Evolutionary conservation across 345 rosid species (phyloP).

Genomic region (Erodium maritimum): DNA sequence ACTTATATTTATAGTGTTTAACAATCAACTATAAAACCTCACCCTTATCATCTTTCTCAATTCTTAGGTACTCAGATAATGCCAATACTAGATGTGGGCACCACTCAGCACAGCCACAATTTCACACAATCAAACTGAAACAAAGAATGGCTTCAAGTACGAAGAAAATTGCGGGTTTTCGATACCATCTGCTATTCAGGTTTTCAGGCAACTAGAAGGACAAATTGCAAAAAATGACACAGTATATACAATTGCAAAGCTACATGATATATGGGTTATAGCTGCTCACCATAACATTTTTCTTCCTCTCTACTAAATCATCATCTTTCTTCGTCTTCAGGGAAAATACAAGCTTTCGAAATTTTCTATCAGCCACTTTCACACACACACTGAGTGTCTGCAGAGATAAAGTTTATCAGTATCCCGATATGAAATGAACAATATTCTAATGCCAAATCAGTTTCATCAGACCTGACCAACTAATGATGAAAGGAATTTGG

Average conservation of each 20-base stretch:
- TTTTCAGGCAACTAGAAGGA: background rate
- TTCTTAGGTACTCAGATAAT: background rate
- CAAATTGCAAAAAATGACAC: background rate
- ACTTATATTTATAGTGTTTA: background rate
- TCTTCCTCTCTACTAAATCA: slow-evolving; percentile 57
- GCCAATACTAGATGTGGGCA: background rate
- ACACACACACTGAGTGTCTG: slow-evolving; percentile 67
- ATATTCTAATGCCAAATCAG: slow-evolving; percentile 6
- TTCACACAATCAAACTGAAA: too few species aligned
- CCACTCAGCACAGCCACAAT: background rate
- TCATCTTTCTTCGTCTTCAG: slow-evolving; percentile 73
- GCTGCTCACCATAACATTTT: slow-evolving; percentile 62
- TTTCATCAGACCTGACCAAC: slow-evolving; percentile 69
- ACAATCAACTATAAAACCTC: background rate
- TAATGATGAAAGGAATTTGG: slow-evolving; percentile 68
- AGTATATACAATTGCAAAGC: background rate
- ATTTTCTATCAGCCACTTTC: slow-evolving; percentile 44
- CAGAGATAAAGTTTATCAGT: slow-evolving; percentile 12
- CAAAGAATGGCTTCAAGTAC: too few species aligned
- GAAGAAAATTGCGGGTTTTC: background rate
- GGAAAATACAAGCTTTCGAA: slow-evolving; percentile 67
- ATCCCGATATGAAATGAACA: background rate
- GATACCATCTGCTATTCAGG: background rate
- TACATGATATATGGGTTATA: background rate
- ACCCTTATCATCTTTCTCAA: background rate